phyloP scores from a whole-genome alignment of 208 protist genomes.

The Zelonia costaricensis region DNA sequence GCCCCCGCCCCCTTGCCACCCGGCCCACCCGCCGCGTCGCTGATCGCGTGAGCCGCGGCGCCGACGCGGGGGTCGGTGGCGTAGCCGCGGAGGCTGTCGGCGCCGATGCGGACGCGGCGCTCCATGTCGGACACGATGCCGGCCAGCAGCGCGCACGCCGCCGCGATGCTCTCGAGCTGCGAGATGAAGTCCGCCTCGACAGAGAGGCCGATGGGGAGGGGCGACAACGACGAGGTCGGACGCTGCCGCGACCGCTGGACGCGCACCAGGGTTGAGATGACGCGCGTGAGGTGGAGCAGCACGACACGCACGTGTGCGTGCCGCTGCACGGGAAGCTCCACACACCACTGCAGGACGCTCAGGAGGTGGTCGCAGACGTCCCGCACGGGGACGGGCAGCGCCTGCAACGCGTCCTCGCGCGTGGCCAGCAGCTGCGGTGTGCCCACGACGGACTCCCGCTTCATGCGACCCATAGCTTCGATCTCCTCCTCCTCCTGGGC shows the following conservation, averaged over 20 bases:
- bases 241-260: conserved; percentile 6
- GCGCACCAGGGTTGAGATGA: conserved; percentile 32
- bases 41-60: conserved; percentile 7
- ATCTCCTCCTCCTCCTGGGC: conserved; percentile 2
- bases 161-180: conserved; percentile 32
- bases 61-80: conserved; percentile 49
- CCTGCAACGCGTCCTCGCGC: conserved; percentile 5
- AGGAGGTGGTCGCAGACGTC: conserved; percentile 45
- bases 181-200: conserved; percentile 8
- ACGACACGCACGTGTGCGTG: conserved; percentile 58
- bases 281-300: conserved; percentile 55
- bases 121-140: conserved; percentile 69
- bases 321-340: conserved; percentile 62
- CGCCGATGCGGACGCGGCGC: conserved; percentile 61
- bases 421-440: conserved; percentile 3
- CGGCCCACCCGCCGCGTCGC: conserved; percentile 2
- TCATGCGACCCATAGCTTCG: background rate
- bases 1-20: conserved; percentile 3
- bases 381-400: conserved; percentile 6
- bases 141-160: conserved; percentile 53
- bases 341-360: conserved; percentile 34
- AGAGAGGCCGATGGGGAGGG: background rate
- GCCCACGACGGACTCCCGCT: background rate
- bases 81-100: conserved; percentile 65
- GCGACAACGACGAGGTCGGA: background rate